Evolutionary conservation across 768 basidiomycete species (phyloP).

Genomic region (Infundibulicybe gibba): DNA sequence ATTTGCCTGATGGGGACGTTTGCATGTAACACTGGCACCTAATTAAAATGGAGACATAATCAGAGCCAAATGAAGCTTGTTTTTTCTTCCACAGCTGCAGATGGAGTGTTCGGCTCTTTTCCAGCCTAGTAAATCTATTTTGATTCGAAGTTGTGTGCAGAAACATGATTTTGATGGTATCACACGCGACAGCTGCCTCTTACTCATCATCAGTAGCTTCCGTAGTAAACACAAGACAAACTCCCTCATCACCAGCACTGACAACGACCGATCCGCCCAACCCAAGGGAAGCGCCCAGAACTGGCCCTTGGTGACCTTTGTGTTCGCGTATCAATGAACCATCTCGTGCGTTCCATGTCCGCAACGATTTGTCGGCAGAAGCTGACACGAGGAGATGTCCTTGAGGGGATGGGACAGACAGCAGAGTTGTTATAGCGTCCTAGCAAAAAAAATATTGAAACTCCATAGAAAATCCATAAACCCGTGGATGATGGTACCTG

Average conservation of each 20-base stretch:
- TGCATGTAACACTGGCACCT: too few species aligned
- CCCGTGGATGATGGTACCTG: conserved; percentile 39
- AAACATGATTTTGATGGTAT: background rate
- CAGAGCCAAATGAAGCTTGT: too few species aligned
- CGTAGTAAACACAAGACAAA: conserved; percentile 79
- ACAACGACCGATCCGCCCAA: conserved; percentile 69
- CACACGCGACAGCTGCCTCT: background rate
- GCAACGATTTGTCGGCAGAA: conserved; percentile 82
- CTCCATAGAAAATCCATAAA: background rate
- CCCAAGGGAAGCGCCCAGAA: conserved; percentile 74
- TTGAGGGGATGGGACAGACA: conserved; percentile 72
- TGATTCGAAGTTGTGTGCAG: background rate
- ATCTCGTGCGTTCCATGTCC: conserved; percentile 91
- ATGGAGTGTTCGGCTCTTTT: too few species aligned
- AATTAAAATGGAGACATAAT: too few species aligned
- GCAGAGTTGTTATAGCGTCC: conserved; percentile 85
- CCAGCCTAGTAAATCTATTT: too few species aligned
- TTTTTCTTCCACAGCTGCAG: too few species aligned
- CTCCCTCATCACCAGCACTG: conserved; percentile 89
- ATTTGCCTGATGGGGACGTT: too few species aligned
- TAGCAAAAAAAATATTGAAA: conserved; percentile 25
- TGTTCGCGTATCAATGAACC: conserved; percentile 77
- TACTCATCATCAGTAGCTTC: conserved; percentile 38
- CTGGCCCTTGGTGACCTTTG: conserved; percentile 74
- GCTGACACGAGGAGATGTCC: conserved; percentile 78